These are phyloP conservation scores for Metarhizium album DNA, from an alignment of 2,329 filamentous ascomycete species.

Conservation along the genomic window DNA sequence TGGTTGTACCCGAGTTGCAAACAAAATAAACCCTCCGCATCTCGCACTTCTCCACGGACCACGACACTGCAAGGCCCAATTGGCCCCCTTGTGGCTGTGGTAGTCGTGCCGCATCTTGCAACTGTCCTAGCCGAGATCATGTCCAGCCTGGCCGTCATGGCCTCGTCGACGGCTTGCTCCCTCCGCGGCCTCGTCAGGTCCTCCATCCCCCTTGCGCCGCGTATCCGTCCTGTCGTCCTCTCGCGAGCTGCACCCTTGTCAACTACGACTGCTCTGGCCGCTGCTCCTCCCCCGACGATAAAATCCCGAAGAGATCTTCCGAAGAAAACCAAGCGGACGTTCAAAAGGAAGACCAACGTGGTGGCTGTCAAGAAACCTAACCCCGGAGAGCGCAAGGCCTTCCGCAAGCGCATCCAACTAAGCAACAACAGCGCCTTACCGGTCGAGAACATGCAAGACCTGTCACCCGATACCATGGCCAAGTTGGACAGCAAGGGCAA, in stretches of 20 bases:
- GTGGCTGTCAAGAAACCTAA: constrained; percentile 45
- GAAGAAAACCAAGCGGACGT: constrained; percentile 33
- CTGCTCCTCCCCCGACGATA: constrained; percentile 15
- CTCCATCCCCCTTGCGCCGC: constrained; percentile 19
- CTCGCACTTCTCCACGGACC: not conserved
- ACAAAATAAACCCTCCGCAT: not conserved
- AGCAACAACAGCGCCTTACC: constrained; percentile 89
- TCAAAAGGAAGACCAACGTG: constrained; percentile 39
- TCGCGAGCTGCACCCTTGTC: constrained; percentile 30
- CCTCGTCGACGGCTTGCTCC: constrained; percentile 14
- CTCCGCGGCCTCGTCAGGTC: constrained; percentile 32
- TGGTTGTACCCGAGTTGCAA: too few species aligned
- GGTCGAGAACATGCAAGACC: constrained; percentile 54
- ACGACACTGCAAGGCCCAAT: constrained; percentile 16
- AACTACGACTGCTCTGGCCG: constrained; percentile 19
- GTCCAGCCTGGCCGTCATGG: constrained; percentile 1
- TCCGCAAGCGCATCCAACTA: constrained; percentile 80
- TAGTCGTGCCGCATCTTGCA: constrained; percentile 7
- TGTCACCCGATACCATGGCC: constrained; percentile 45
- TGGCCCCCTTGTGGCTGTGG: constrained; percentile 20
- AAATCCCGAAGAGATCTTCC: constrained; percentile 26
- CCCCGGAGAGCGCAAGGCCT: constrained; percentile 74
- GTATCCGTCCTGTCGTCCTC: constrained; percentile 21
- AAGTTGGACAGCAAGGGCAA: constrained; percentile 47
- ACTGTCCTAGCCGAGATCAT: not conserved